Base-by-base conservation (phyloP, 345 rosid species). In the Eucalyptus tenuipes region DNA sequence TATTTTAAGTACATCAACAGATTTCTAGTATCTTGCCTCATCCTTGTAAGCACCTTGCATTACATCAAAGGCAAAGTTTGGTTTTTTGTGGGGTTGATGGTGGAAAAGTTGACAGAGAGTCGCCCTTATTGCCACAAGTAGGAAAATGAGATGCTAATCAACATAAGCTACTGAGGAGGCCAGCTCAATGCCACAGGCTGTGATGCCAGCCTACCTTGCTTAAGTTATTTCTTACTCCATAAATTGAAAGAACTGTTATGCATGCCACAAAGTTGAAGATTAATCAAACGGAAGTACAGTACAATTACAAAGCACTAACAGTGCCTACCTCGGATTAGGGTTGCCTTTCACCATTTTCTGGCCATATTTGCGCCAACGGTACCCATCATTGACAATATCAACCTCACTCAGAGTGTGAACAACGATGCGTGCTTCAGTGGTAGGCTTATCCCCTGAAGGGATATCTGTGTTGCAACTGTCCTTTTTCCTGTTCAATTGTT, bases 291-390 rank as follows among this genome's bases (percentile, higher is more conserved):
- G 47, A 20, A 75, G 84, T 24, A 22, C 10, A 49, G 29, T 64
- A 42, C 61, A 71, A 75, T 18, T n/a, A 87, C 29, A 33, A 68
- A 79, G 66, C 68, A 80, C 85, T 31, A 68, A 48, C 55, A 88
- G 47, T 88, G 52, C 85, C 85, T 50, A 96, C 99, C 99, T 96
- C 52, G 99, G 99, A 93, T 97, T 93, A 50, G 98, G 97, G 89
- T 95, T 97, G 89, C 99, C 99, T 94, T 97, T 97, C 86, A 97
- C 98, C 88, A 96, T 88, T 91, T 97, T 97, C 93, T 96, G 99
- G 89, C 99, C 99, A 91, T 97, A 97, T 92, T 97, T 97, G 87
- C 99, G 99, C 99, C 99, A 97, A 49, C 99, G 97, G 88, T 95
- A 97, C 52, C 99, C 99, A 93, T 97, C 99, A 90, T 95, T 96